A percentile compares a stretch with the other conserved stretches of the same genome.
These are phyloP conservation scores for Xylariaceae sp. DNA, from an alignment of 2,329 filamentous ascomycete species.

Conservation along the genomic window DNA sequence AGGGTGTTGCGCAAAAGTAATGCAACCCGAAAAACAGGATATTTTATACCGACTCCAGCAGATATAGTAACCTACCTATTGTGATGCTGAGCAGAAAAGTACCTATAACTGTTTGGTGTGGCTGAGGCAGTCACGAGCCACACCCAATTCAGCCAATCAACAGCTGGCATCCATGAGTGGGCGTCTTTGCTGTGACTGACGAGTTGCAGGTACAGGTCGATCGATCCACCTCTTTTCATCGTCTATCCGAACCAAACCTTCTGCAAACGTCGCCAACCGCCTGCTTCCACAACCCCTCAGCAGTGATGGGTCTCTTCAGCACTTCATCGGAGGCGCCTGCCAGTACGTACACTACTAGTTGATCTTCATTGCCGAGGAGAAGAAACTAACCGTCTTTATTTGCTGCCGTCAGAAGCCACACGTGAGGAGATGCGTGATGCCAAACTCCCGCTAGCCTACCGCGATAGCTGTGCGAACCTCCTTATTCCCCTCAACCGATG, in stretches of 20 bases:
- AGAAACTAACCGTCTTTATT: neutral
- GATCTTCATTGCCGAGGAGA: too few species aligned
- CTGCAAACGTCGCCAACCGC: neutral
- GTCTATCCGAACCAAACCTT: too few species aligned
- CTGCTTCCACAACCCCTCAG: neutral
- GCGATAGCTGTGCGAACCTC: slow-evolving; percentile 94
- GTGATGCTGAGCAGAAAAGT: too few species aligned
- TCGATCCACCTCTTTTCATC: too few species aligned
- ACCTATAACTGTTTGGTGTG: too few species aligned
- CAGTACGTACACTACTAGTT: slow-evolving; percentile 34
- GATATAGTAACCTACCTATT: too few species aligned
- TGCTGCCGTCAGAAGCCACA: slow-evolving; percentile 66
- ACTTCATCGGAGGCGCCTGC: slow-evolving; percentile 37
- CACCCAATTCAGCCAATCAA: neutral
- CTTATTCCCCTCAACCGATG: slow-evolving; percentile 96
- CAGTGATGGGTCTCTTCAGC: slow-evolving; percentile 37
- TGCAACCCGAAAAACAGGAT: too few species aligned
- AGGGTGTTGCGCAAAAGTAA: too few species aligned
- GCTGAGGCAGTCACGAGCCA: neutral
- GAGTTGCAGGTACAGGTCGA: too few species aligned
- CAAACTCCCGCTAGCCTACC: slow-evolving; percentile 85
- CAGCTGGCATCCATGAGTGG: too few species aligned
- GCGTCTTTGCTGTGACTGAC: too few species aligned
- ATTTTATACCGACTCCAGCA: too few species aligned
- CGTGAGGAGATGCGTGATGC: slow-evolving; percentile 94